Conservation (phyloP, 176 grass and related monocot genomes). For the Elaeis guineensis region DNA sequence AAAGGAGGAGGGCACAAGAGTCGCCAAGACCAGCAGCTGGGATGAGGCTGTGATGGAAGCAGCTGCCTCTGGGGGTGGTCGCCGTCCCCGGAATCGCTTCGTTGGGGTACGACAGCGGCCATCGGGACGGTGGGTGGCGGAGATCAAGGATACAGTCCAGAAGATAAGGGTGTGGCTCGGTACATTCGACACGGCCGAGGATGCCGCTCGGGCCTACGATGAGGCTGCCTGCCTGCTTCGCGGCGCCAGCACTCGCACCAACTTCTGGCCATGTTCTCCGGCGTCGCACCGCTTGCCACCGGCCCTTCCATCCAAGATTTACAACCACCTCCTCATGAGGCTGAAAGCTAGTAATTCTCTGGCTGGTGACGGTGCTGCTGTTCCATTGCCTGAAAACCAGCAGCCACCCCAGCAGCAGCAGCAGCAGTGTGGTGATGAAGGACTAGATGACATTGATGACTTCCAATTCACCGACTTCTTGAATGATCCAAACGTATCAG, state of each 20-base stretch:
- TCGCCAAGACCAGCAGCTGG: no score
- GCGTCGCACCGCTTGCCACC: background rate
- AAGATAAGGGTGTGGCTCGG: slow-evolving; percentile 22
- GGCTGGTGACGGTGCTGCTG: no score
- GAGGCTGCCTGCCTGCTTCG: slow-evolving; percentile 23
- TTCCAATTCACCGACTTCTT: slow-evolving; percentile 48
- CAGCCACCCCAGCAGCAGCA: no score
- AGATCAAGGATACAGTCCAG: slow-evolving; percentile 26
- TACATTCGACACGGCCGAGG: slow-evolving; percentile 21
- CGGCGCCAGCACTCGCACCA: slow-evolving; percentile 19
- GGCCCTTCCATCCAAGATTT: slow-evolving; percentile 10
- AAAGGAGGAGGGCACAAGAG: no score
- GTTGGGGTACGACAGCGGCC: slow-evolving; percentile 15
- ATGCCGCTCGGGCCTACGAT: slow-evolving; percentile 15
- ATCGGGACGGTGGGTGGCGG: slow-evolving; percentile 16
- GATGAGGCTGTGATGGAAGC: no score
- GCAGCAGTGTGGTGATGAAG: no score
- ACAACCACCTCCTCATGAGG: slow-evolving; percentile 5
- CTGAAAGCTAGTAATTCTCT: background rate
- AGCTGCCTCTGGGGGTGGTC: background rate
- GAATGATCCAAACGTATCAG: slow-evolving; percentile 5
- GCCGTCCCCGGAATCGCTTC: slow-evolving; percentile 7
- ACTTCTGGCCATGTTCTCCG: slow-evolving; percentile 14
- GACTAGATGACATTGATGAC: slow-evolving; percentile 9
- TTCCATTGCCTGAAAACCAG: no score